Percentiles rank a stretch among this genome's conserved stretches.
phyloP scores from a whole-genome alignment of 129 eudicot genomes.

The Lonicera japonica region DNA sequence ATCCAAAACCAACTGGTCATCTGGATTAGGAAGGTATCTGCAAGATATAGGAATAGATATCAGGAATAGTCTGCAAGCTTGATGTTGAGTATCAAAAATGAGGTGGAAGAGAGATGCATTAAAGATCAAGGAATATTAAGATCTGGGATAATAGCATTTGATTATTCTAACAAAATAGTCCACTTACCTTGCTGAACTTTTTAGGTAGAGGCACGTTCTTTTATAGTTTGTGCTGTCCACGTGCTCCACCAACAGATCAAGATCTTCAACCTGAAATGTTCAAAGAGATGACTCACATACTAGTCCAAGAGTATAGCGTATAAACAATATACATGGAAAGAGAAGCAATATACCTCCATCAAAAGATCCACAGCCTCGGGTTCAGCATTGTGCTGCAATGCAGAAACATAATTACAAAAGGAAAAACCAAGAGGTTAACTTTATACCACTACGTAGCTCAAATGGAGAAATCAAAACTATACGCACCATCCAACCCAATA shows the following conservation, averaged over 20 bases:
- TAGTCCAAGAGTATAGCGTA: background rate
- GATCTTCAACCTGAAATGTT: slow-evolving; percentile 65
- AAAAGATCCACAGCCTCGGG: slow-evolving; percentile 96
- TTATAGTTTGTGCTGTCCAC: slow-evolving; percentile 58
- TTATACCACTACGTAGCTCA: no score
- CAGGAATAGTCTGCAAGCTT: background rate
- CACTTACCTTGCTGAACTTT: slow-evolving; percentile 67
- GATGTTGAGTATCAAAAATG: background rate
- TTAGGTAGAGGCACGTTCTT: slow-evolving; percentile 72
- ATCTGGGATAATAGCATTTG: no score
- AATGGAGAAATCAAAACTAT: no score
- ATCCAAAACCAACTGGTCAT: slow-evolving; percentile 81
- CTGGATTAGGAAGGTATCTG: slow-evolving; percentile 97
- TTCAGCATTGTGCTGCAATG: slow-evolving; percentile 94
- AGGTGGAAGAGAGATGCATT: background rate
- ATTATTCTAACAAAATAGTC: no score
- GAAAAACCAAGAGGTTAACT: background rate
- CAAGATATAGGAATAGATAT: slow-evolving; percentile 7
- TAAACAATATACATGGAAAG: background rate
- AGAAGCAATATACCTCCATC: slow-evolving; percentile 71
- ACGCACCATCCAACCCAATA: background rate
- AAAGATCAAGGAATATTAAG: background rate
- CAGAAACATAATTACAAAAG: background rate
- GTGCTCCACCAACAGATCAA: slow-evolving; percentile 67
- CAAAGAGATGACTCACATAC: slow-evolving; percentile 1